phyloP scores from a whole-genome alignment of 139 green algal species.

The Pseudopediastrum boryanum region DNA sequence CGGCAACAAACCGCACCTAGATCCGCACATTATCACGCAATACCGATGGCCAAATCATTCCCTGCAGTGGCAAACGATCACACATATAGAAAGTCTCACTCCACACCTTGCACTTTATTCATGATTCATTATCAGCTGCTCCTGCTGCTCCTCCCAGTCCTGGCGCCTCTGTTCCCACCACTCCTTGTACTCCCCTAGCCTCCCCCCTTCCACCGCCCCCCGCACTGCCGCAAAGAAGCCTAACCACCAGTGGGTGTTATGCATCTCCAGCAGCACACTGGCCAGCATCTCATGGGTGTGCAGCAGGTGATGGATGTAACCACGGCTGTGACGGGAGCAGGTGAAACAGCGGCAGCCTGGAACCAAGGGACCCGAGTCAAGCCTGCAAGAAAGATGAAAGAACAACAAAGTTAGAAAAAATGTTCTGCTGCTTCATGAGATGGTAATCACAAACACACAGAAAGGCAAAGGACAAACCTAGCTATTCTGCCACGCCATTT shows the following conservation, averaged over 20 bases:
- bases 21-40: too few relatives aligned
- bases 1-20: too few relatives aligned
- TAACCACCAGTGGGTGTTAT: constrained; percentile 74
- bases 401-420: too few relatives aligned
- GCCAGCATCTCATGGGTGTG: constrained; percentile 78
- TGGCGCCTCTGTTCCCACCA: constrained; percentile 46
- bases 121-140: too few relatives aligned
- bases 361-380: constrained; percentile 63
- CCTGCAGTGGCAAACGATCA: too few relatives aligned
- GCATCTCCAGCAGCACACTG: constrained; percentile 75
- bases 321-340: constrained; percentile 66
- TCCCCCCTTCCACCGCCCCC: constrained; percentile 44
- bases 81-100: too few relatives aligned
- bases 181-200: constrained; percentile 41
- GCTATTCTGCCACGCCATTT: too few relatives aligned
- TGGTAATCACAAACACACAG: too few relatives aligned
- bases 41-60: too few relatives aligned
- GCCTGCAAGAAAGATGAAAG: constrained; percentile 36
- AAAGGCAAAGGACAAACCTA: too few relatives aligned
- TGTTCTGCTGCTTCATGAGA: too few relatives aligned
- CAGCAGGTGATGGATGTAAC: constrained; percentile 85
- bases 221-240: constrained; percentile 61
- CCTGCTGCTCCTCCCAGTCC: neutral
- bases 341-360: constrained; percentile 71
- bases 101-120: too few relatives aligned